Evolutionary conservation across 768 basidiomycete species (phyloP), one percentile per base, ranked within the genome.

Genomic region (Mycena maculata): DNA sequence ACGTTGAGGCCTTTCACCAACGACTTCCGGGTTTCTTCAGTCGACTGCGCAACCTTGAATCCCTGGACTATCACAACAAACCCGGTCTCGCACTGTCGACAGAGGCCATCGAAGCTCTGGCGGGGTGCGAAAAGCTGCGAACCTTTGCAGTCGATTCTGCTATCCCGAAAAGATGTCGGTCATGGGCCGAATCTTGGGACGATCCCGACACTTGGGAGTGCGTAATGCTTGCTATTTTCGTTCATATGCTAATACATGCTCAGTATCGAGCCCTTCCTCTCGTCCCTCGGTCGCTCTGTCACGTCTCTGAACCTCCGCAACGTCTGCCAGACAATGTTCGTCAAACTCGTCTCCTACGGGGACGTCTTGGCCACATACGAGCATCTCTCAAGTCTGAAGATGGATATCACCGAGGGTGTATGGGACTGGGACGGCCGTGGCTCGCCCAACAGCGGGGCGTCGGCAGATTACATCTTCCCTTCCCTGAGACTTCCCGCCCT

Each of bases 361-460:
- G 18, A 68, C 7, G 15, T 33, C 2, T 62, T 72, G 28, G 25
- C 63, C 2, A 45, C 63, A 3, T 74, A 62, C 30, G n/a, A 45
- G 33, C 39, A 60, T 18, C 65, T 72, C n/a, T 20, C 41, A 4
- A 62, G 36, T 33, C 63, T 75, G 25, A 67, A 59, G 30, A 45
- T 74, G 31, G 73, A 75, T 52, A 67, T 75, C 18, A 73, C 70
- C 0, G 70, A 68, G 39, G 72, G 72, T 1, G 53, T 65, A 6
- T 75, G 74, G 74, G 73, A 75, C 44, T 71, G 70, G 71, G 36
- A 70, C 25, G 54, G 47, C 30, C 4, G 4, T 2, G 71, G 71
- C 11, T 70, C 73, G 1, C 73, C 73, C 1, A 63, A 66, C 20
- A 18, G 15, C 3, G 74, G 74, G 5, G 67, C 74, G 0, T 60